These are phyloP conservation scores for Beta vulgaris DNA, from an alignment of 148 eudicot species.

Conservation along the genomic window DNA sequence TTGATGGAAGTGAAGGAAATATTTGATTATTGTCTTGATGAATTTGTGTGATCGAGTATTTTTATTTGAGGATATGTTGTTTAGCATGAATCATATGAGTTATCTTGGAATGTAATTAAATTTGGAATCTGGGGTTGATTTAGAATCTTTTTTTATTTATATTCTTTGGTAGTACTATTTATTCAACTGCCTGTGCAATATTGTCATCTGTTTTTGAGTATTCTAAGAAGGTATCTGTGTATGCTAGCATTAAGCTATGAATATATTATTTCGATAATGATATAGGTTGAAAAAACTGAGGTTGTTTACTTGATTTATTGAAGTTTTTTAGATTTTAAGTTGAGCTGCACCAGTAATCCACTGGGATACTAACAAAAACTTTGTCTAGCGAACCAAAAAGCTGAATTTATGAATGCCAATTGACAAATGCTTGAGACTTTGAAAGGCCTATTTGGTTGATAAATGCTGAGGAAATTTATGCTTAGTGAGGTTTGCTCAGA, in stretches of 20 bases:
- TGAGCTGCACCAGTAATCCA: neutral
- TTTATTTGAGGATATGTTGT: neutral
- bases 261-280: neutral
- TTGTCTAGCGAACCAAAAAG: neutral
- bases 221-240: neutral
- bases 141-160: constrained; percentile 6
- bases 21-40: neutral
- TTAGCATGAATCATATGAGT: neutral
- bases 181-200: neutral
- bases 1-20: neutral
- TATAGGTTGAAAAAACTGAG: neutral
- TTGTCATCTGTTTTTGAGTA: neutral
- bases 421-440: neutral
- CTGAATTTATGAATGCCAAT: neutral
- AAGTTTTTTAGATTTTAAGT: neutral
- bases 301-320: neutral
- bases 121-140: neutral
- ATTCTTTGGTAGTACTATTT: too few relatives aligned
- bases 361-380: neutral
- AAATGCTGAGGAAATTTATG: neutral
- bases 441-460: neutral
- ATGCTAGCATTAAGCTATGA: neutral
- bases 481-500: neutral
- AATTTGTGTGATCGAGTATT: neutral
- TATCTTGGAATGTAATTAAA: neutral